These are phyloP conservation scores for Glutinoglossum americanum DNA, from an alignment of 495 filamentous ascomycete genomes.

Conservation along the genomic window DNA sequence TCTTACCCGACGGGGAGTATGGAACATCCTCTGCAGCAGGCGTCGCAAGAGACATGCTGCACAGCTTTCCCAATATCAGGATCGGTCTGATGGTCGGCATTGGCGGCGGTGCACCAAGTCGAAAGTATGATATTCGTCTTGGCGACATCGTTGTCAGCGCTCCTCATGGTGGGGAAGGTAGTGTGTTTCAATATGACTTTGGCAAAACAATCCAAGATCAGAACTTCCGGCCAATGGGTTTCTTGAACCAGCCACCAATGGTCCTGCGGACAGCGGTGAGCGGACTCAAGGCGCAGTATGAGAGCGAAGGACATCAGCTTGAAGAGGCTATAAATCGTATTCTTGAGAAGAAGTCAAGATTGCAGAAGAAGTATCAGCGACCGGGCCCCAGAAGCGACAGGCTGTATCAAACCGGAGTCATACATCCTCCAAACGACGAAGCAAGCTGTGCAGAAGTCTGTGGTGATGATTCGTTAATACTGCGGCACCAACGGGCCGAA, in stretches of 20 bases:
- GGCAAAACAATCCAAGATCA: background rate
- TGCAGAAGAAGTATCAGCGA: background rate
- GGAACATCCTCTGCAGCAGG: constrained; percentile 15
- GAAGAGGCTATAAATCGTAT: background rate
- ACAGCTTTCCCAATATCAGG: constrained; percentile 18
- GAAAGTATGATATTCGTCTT: background rate
- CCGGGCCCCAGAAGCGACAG: constrained; percentile 12
- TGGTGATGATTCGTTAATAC: constrained; percentile 11
- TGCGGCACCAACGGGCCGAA: constrained; percentile 11
- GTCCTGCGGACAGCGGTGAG: background rate
- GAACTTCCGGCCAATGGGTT: background rate
- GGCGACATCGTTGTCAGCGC: background rate
- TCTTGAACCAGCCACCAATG: background rate
- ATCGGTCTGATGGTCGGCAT: constrained; percentile 24
- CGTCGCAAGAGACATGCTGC: constrained; percentile 14
- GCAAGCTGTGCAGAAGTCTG: constrained; percentile 11
- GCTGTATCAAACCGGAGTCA: constrained; percentile 14
- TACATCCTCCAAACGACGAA: constrained; percentile 12
- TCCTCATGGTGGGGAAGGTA: background rate
- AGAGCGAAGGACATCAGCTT: background rate
- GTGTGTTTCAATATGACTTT: background rate
- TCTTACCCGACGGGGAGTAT: constrained; percentile 14
- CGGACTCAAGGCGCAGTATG: background rate
- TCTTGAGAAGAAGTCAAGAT: background rate
- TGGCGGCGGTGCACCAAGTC: constrained; percentile 19